Evolutionary conservation across 2,329 filamentous ascomycete species (phyloP).

Genomic region (Alternaria atra): DNA sequence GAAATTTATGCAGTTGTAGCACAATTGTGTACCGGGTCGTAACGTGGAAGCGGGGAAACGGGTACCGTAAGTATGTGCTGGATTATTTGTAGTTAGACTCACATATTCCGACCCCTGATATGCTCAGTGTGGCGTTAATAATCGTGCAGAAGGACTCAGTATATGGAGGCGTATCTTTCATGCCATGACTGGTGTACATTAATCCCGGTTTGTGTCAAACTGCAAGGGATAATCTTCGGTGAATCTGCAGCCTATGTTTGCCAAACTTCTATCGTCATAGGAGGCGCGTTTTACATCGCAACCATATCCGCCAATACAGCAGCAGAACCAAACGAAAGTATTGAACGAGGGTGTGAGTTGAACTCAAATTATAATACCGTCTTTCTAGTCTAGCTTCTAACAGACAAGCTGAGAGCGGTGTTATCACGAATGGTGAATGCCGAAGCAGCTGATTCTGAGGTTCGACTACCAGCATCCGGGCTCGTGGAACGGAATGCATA

Average conservation of each 20-base stretch:
- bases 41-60: background rate
- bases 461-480: background rate
- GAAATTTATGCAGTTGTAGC: background rate
- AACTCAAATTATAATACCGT: too few relatives aligned
- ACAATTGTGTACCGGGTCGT: background rate
- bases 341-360: background rate
- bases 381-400: background rate
- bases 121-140: background rate
- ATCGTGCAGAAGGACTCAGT: background rate
- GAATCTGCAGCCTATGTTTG: background rate
- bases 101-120: background rate
- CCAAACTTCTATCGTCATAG: background rate
- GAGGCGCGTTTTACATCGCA: background rate
- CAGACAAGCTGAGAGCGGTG: background rate
- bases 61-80: background rate
- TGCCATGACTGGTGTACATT: background rate
- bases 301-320: background rate
- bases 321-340: background rate
- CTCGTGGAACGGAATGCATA: background rate
- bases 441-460: background rate
- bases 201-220: background rate
- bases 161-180: background rate
- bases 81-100: background rate
- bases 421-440: background rate
- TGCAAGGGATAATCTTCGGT: background rate